Evolutionary conservation across 768 basidiomycete species (phyloP), one percentile per base, ranked within the genome.

Genomic region (Dioszegia aurantiaca): DNA sequence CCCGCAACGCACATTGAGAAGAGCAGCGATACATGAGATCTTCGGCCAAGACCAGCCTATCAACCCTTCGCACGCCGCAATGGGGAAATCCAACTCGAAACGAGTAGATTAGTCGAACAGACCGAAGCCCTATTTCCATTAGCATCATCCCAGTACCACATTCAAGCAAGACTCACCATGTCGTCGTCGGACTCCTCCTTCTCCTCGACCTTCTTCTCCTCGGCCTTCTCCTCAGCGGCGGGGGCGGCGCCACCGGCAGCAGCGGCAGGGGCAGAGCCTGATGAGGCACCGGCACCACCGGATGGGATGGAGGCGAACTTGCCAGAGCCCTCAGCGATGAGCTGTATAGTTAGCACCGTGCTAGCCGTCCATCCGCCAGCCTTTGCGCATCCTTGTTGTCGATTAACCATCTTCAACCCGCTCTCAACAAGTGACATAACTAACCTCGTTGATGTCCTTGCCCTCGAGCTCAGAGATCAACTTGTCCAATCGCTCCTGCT

Each of bases 261-360:
- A 46, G 78, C 83, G 52, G 81, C 84, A 40, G 81, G 80, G 36
- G 82, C 79, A 40, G 21, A 11, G 26, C 37, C 36, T 4, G 51
- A 37, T 55, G 81, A 82, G 36, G 77, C 81, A 55, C 67, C 70
- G 28, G 46, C 88, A 74, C 92, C 93, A 65, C 93, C 94, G 62
- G 94, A 93, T 59, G 95, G 94, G 74, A 95, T 95, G 73, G 95
- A 98, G 56, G 94, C 85, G 71, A 99, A 89, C 80, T 97, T 98
- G 77, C 83, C 78, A 40, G 87, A 87, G 55, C 95, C 95, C 78
- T 90, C 89, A 67, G 86, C 84, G 78, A 99, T 98, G 81, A 98
- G 80, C 87, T 90, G 62, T 44, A 19, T 28, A 3, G 41, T 55
- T 21, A 46, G 54, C 31, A 4, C 11, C 4, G 31, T n/a, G 10